Conservation (phyloP, 257 asterid genomes). For the Nyctanthes arbortristis region DNA sequence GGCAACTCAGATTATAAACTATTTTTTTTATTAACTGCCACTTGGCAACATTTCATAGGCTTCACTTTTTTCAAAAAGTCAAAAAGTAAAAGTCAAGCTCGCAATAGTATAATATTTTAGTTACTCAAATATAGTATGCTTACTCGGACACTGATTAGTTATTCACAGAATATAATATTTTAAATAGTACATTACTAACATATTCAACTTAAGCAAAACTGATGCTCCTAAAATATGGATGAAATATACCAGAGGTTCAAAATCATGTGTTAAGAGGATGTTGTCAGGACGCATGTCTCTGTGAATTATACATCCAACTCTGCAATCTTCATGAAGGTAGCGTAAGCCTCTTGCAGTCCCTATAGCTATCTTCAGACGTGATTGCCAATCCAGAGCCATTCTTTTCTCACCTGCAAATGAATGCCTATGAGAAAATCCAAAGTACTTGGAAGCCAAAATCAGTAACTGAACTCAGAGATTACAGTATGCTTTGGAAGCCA, state of each 20-base stretch:
- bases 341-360: slow-evolving; percentile 95
- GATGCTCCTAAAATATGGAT: slow-evolving; percentile 20
- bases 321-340: slow-evolving; percentile 93
- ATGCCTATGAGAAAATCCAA: slow-evolving; percentile 1
- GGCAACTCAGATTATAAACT: too few species aligned
- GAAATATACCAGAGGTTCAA: slow-evolving; percentile 74
- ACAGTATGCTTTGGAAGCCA: too few species aligned
- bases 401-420: slow-evolving; percentile 50
- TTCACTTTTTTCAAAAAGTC: too few species aligned
- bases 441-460: neutral
- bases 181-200: neutral
- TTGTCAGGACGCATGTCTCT: slow-evolving; percentile 76
- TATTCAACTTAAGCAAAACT: slow-evolving; percentile 7
- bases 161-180: neutral
- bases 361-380: slow-evolving; percentile 73
- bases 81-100: too few species aligned
- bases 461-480: too few species aligned
- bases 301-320: slow-evolving; percentile 88
- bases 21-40: too few species aligned
- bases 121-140: neutral
- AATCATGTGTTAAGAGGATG: slow-evolving; percentile 87
- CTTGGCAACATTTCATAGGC: too few species aligned
- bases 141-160: neutral
- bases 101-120: too few species aligned
- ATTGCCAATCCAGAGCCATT: slow-evolving; percentile 55